Evolutionary conservation across 1,139 yeast genomes (phyloP).

Genomic region (Sugiyamaella sp.): DNA sequence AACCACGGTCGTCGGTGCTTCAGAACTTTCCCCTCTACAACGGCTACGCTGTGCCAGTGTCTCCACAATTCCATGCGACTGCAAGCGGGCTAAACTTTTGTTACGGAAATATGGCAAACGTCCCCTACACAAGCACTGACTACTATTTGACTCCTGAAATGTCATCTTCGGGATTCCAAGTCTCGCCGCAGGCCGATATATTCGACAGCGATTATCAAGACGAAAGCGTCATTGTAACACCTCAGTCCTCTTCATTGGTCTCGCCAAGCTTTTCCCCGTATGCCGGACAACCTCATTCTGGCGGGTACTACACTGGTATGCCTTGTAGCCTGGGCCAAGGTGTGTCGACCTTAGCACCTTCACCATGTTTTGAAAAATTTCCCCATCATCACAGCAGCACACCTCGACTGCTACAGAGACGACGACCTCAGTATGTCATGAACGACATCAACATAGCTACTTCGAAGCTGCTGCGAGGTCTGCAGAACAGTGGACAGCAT

Average conservation of each 20-base stretch:
- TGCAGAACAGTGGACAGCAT: not conserved
- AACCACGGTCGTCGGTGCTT: slow-evolving; percentile 5
- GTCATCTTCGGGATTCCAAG: slow-evolving; percentile 10
- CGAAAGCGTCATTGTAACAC: slow-evolving; percentile 19
- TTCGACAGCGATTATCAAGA: slow-evolving; percentile 23
- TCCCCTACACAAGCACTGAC: slow-evolving; percentile 7
- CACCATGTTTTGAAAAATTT: slow-evolving; percentile 15
- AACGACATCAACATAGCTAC: slow-evolving; percentile 18
- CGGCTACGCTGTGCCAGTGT: not conserved
- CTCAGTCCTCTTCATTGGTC: slow-evolving; percentile 20
- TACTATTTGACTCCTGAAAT: slow-evolving; percentile 14
- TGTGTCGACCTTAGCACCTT: slow-evolving; percentile 2
- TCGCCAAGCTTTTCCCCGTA: slow-evolving; percentile 21
- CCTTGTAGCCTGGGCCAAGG: not conserved
- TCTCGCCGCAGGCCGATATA: slow-evolving; percentile 19
- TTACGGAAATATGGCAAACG: not conserved
- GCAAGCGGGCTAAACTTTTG: not conserved
- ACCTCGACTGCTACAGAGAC: slow-evolving; percentile 17
- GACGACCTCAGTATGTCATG: slow-evolving; percentile 20
- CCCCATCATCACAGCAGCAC: slow-evolving; percentile 6
- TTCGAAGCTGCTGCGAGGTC: not conserved
- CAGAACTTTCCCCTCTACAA: slow-evolving; percentile 2
- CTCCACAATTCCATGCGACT: slow-evolving; percentile 3
- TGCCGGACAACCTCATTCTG: slow-evolving; percentile 1
- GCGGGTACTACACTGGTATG: not conserved